Conservation (phyloP, 345 rosid species). For the Cardamine occulta region DNA sequence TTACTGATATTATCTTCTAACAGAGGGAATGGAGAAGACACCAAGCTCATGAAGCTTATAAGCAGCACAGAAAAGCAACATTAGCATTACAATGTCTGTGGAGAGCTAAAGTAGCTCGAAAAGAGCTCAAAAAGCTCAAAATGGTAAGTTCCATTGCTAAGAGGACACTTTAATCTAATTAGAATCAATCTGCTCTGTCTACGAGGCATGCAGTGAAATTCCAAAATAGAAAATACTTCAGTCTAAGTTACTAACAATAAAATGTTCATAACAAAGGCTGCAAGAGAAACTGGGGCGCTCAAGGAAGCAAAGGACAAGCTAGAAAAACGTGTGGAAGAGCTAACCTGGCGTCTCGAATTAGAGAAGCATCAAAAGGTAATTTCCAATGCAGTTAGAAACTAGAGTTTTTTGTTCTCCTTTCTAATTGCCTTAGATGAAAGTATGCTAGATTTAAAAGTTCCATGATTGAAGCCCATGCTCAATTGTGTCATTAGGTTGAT, state of each 20-base stretch:
- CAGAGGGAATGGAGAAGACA: conserved; percentile 65
- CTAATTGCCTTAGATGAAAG: neutral
- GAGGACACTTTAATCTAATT: conserved; percentile 12
- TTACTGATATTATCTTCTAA: conserved; percentile 20
- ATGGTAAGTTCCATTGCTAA: conserved; percentile 46
- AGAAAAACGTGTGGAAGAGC: conserved; percentile 70
- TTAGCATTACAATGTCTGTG: conserved; percentile 60
- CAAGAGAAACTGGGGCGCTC: conserved; percentile 75
- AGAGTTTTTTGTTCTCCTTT: conserved; percentile 6
- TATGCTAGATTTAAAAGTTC: neutral
- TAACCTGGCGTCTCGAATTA: conserved; percentile 61
- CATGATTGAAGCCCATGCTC: neutral
- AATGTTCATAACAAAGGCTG: conserved; percentile 52
- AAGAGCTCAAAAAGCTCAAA: conserved; percentile 63
- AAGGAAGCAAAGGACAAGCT: conserved; percentile 70
- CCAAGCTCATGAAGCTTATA: conserved; percentile 53
- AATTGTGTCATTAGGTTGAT: conserved; percentile 50
- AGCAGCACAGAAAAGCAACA: conserved; percentile 53
- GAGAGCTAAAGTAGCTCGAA: conserved; percentile 64
- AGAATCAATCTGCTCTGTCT: conserved; percentile 11
- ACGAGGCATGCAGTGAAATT: neutral
- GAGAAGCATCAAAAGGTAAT: conserved; percentile 67
- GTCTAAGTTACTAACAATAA: conserved; percentile 22
- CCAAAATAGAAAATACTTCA: neutral
- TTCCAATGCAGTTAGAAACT: neutral